Evolutionary conservation across 176 grass and related monocot species (phyloP), one percentile per base, ranked within the genome.

Genomic region (Poa annua): DNA sequence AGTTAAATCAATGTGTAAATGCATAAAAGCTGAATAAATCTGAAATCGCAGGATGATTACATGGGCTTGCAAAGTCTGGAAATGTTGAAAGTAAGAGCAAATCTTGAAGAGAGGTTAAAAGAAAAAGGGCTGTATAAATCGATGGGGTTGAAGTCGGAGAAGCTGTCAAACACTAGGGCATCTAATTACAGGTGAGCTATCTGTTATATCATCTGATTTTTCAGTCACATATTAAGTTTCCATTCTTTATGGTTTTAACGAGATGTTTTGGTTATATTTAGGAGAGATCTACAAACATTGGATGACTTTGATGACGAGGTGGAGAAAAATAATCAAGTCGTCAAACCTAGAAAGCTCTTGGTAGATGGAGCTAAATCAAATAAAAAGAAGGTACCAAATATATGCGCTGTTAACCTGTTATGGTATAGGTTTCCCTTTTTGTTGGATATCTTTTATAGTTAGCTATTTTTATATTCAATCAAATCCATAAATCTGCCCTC

Each of bases 281-380:
- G 85, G 75, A 91, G 90, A 60, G 79, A 59, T n/a, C 71, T 91
- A 22, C 88, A 85, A 53, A 77, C 63, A 29, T 66, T 83, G 63
- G 77, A 88, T 85, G 90, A 95, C 88, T 98, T 98, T 88, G 96
- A 95, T 54, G 96, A 98, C 85, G 92, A 95, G 79, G 74, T 93
- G 14, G 78, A 87, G 41, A 87, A 85, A 76, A 91, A 89, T 52
- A 84, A 51, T 84, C 76, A 90, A 62, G 54, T 73, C 17, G 53
- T 15, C 32, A 89, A 75, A 76, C 67, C 85, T 80, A 84, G 66
- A 32, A 95, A 82, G 79, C 63, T 76, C 77, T 83, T 86, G 71
- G 17, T 86, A 49, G 61, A 85, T 51, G 48, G 48, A 45, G 86
- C 64, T 82, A 91, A 90, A 86, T 56, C 72, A 80, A 95, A 83